These are phyloP conservation scores for Pseudoneurospora amorphoporcata DNA, from an alignment of 495 filamentous ascomycete genomes.

Conservation along the genomic window DNA sequence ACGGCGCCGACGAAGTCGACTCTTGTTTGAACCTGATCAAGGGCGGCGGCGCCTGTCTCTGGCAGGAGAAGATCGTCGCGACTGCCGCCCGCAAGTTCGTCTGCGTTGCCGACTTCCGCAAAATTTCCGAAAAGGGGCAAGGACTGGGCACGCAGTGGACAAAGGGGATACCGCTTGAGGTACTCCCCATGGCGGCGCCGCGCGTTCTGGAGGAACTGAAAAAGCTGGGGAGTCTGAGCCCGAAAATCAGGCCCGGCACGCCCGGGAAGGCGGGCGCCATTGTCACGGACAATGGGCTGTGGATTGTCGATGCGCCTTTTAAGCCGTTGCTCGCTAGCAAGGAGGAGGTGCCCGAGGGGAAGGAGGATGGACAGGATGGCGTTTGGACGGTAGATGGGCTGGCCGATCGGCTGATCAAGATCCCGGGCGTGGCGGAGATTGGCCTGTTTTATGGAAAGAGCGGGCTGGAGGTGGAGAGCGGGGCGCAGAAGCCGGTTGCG, in stretches of 20 bases:
- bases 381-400: conserved; percentile 72
- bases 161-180: conserved; percentile 80
- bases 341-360: conserved; percentile 37
- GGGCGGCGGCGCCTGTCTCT: conserved; percentile 90
- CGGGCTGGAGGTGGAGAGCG: conserved; percentile 52
- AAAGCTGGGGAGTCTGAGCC: conserved; percentile 57
- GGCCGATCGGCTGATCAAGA: conserved; percentile 60
- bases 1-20: conserved; percentile 96
- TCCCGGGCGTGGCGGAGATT: conserved; percentile 83
- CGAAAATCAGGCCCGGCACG: conserved; percentile 56
- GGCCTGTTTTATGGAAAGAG: conserved; percentile 79
- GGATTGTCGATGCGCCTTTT: conserved; percentile 89
- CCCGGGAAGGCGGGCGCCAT: conserved; percentile 67
- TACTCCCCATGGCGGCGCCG: conserved; percentile 69
- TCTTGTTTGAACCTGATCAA: conserved; percentile 94
- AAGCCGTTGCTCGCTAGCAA: conserved; percentile 50
- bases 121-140: conserved; percentile 46
- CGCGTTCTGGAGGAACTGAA: conserved; percentile 58
- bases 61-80: conserved; percentile 96
- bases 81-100: conserved; percentile 78
- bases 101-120: conserved; percentile 88
- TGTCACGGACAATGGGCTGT: conserved; percentile 90
- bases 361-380: conserved; percentile 37
- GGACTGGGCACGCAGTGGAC: conserved; percentile 69
- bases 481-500: conserved; percentile 83